Evolutionary conservation across 768 basidiomycete genomes (phyloP), one percentile per base, ranked within the genome.

Genomic region (Agrocybe pediades): DNA sequence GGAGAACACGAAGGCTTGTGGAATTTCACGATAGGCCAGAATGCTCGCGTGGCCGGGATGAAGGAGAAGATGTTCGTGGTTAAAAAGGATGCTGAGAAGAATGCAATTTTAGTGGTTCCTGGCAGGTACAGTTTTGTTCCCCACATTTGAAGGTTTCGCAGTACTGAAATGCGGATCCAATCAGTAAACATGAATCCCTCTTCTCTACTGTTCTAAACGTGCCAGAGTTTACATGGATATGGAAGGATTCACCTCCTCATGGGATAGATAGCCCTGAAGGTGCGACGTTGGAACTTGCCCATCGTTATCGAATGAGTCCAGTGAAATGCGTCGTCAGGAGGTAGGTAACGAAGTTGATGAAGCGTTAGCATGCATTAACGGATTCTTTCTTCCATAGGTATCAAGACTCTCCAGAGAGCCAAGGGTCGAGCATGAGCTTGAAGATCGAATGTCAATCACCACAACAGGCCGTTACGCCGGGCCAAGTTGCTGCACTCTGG

Each of bases 21-120:
- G 90, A 79, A 77, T 19, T 94, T 84, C 62, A 96, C 95, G 1
- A 76, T 97, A 41, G 95, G 95, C 2, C 88, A 98, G 67, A 80
- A 84, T 25, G 86, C 88, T 0, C 81, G 81, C 41, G 66, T 96
- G 19, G 65, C 71, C 1, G 91, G 93, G 1, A 73, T 85, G 72
- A 67, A 71, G 1, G 64, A 79, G 46, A 81, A 77, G 63, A 79
- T 87, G 74, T 95, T 86, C 57, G 90, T 97, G 4, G 83, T 83
- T 0, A 67, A 70, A 30, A 98, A 98, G 66, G 85, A 93, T 56
- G 56, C 69, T 2, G 61, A 66, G 9, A 68, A 61, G 11, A 92
- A 96, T 64, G 77, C 76, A 13, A 78, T 98, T n/a, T 81, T 86
- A 46, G 81, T 95, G 7, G 94, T 90, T 1, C 84, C 86, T 3